Evolutionary conservation across 257 asterid genomes (phyloP).

Genomic region (Solanum sitiens): DNA sequence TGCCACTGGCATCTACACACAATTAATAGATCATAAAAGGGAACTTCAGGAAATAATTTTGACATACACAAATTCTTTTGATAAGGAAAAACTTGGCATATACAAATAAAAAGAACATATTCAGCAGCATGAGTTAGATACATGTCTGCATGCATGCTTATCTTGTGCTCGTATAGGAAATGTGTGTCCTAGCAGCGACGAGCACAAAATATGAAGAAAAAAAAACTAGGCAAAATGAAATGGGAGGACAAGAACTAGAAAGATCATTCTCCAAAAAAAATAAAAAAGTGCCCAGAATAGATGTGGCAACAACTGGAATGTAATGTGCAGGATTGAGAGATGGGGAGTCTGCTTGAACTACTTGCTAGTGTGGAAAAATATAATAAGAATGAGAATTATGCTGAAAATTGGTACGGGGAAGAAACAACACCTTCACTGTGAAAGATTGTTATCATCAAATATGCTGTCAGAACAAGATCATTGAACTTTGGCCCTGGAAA

Average conservation of each 20-base stretch:
- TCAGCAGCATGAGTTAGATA: not conserved
- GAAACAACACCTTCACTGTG: not conserved
- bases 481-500: not conserved
- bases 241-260: not conserved
- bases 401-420: not conserved
- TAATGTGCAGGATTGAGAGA: not conserved
- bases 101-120: not conserved
- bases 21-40: slow-evolving; percentile 9
- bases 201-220: not conserved
- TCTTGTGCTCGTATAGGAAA: not conserved
- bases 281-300: not conserved
- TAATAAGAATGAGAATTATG: not conserved
- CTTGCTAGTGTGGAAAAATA: not conserved
- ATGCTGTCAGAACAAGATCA: not conserved
- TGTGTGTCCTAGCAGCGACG: not conserved
- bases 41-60: slow-evolving; percentile 15
- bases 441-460: not conserved
- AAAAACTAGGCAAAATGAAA: not conserved
- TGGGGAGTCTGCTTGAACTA: not conserved
- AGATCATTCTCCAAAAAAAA: not conserved
- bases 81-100: not conserved
- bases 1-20: slow-evolving; percentile 60
- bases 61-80: not conserved
- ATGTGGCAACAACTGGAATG: not conserved
- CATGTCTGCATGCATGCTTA: not conserved